These are phyloP conservation scores for Nakazawaea siamensis DNA, from an alignment of 805 yeast species.

Conservation along the genomic window DNA sequence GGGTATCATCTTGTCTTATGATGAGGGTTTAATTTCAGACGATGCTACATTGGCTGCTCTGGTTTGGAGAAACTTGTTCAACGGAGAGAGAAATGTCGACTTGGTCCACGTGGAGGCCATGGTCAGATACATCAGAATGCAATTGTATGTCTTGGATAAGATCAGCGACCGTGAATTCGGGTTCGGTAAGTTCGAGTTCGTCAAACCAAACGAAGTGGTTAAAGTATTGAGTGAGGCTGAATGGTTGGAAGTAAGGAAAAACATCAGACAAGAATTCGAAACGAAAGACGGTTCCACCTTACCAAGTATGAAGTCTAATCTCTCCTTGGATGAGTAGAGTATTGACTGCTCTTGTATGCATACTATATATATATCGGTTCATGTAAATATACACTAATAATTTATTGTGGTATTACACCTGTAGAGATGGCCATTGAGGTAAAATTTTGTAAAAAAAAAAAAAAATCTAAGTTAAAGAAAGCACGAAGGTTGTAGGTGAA, in stretches of 20 bases:
- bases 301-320: conserved; percentile 52
- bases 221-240: conserved; percentile 62
- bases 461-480: too few relatives aligned
- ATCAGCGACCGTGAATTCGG: conserved; percentile 91
- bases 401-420: too few relatives aligned
- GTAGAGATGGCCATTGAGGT: too few relatives aligned
- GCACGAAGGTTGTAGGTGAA: too few relatives aligned
- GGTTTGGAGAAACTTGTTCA: conserved; percentile 85
- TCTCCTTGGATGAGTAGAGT: conserved; percentile 40
- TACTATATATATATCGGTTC: too few relatives aligned
- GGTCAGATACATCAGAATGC: conserved; percentile 85
- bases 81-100: conserved; percentile 76
- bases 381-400: too few relatives aligned
- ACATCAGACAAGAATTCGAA: conserved; percentile 46
- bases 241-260: conserved; percentile 41
- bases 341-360: too few relatives aligned
- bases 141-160: conserved; percentile 77
- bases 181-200: conserved; percentile 78
- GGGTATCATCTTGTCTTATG: conserved; percentile 86
- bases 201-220: conserved; percentile 74
- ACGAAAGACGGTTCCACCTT: conserved; percentile 35
- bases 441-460: too few relatives aligned
- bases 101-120: conserved; percentile 78
- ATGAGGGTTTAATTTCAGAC: conserved; percentile 79
- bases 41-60: conserved; percentile 76